Evolutionary conservation across 1,139 yeast species (phyloP), one percentile per base, ranked within the genome.

Genomic region (Diutina mesorugosa): DNA sequence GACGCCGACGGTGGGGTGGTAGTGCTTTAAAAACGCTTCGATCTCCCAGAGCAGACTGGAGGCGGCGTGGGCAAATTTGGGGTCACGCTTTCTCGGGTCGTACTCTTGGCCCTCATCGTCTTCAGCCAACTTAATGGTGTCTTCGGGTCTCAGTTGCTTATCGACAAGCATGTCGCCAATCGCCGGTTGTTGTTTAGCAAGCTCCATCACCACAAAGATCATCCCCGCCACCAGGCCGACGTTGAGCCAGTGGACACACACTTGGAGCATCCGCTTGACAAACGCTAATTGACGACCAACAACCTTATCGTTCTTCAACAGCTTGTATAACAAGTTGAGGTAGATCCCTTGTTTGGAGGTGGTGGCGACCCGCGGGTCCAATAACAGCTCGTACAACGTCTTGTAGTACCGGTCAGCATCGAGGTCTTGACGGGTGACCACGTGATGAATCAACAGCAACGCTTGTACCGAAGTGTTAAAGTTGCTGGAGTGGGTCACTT

Each of bases 381-480:
- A 74, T 62, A 93, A 75, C 26, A 96, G 85, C 71, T 93, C 99
- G 69, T 93, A 93, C 58, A 93, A 77, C 0, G 98, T 90, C 66
- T 90, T 81, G 75, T 84, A 91, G 68, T 81, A 95, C 66, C 99
- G 80, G 66, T 89, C 95, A 29, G 81, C 68, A 62, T 79, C 76
- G 63, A 84, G 70, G 38, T 76, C 73, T 60, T 86, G 88, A 59
- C 76, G 74, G 30, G 79, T 65, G 26, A 82, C 74, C 60, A 93
- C 87, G 66, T 90, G 97, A 68, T 86, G 83, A 57, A 93, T 83
- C 65, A 93, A 80, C 38, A 87, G 85, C 61, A 95, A 78, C 0
- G 99, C 96, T 73, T 95, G 99, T 41, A 95, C 85, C 9, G 96
- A 85, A 2, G 99, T 93, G 69, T 90, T 90, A 75, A 93, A 91